Conservation (phyloP, 495 filamentous ascomycete genomes). For the Pseudoneurospora amorphoporcata region DNA sequence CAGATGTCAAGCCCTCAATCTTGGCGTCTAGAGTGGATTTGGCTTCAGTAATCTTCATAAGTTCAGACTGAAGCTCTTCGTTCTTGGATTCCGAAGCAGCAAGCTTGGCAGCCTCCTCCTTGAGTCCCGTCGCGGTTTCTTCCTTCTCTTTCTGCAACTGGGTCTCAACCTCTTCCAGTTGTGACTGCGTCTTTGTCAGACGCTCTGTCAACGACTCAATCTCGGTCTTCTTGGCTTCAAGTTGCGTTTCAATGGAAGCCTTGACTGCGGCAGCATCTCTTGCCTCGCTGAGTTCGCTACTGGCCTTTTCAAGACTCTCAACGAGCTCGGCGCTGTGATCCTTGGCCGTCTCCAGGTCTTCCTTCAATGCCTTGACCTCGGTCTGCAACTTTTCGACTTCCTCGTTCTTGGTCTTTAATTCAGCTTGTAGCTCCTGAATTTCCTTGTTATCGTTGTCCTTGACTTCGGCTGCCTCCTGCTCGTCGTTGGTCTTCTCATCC, state of each 20-base stretch:
- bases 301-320: constrained; percentile 49
- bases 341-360: constrained; percentile 39
- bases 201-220: constrained; percentile 38
- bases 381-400: constrained; percentile 28
- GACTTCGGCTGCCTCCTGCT: constrained; percentile 17
- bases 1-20: constrained; percentile 20
- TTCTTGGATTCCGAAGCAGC: constrained; percentile 18
- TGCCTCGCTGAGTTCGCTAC: constrained; percentile 46
- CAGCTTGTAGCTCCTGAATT: constrained; percentile 52
- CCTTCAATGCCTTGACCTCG: constrained; percentile 27
- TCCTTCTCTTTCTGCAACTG: constrained; percentile 39
- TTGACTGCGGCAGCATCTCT: constrained; percentile 49
- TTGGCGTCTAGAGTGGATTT: constrained; percentile 24
- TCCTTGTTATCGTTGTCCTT: constrained; percentile 47
- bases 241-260: constrained; percentile 35
- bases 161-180: constrained; percentile 44
- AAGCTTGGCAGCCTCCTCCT: constrained; percentile 25
- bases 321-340: constrained; percentile 58
- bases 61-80: constrained; percentile 28
- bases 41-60: constrained; percentile 18
- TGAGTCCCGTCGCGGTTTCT: constrained; percentile 25
- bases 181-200: constrained; percentile 37
- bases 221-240: constrained; percentile 38
- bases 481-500: background rate
- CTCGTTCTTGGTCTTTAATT: constrained; percentile 42